These are phyloP conservation scores for Phytophthora lateralis DNA, from an alignment of 352 stramenopile species.

Conservation along the genomic window DNA sequence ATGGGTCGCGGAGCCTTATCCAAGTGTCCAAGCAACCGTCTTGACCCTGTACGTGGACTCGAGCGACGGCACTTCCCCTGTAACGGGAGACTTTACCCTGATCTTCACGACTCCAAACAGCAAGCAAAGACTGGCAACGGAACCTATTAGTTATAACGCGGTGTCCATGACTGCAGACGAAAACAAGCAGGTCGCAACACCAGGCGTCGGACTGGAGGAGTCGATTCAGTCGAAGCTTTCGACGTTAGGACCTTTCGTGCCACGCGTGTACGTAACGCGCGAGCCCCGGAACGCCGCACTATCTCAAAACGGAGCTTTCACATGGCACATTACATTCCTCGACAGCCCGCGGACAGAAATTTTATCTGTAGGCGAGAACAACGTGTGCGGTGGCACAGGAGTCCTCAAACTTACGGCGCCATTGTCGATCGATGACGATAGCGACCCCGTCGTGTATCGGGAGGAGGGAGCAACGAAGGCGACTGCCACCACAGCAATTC, in stretches of 20 bases:
- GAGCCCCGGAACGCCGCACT: conserved; percentile 32
- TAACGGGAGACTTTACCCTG: conserved; percentile 53
- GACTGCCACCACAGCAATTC: conserved; percentile 11
- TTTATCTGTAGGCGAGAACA: conserved; percentile 42
- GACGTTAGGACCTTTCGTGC: conserved; percentile 33
- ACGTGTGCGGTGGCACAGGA: conserved; percentile 44
- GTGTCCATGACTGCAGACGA: conserved; percentile 65
- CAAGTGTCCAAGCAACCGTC: conserved; percentile 32
- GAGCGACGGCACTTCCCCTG: conserved; percentile 31
- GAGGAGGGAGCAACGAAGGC: conserved; percentile 27
- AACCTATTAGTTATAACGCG: conserved; percentile 55
- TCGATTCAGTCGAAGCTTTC: conserved; percentile 66
- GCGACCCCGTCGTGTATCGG: conserved; percentile 44
- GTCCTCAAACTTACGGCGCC: conserved; percentile 37
- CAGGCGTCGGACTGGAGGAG: conserved; percentile 49
- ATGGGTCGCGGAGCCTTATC: conserved; percentile 45
- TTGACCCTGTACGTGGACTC: conserved; percentile 45
- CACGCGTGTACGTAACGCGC: conserved; percentile 54
- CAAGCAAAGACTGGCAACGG: conserved; percentile 23
- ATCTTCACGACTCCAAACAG: conserved; percentile 39
- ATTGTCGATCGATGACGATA: conserved; percentile 53
- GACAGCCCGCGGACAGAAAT: conserved; percentile 35
- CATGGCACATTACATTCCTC: conserved; percentile 77
- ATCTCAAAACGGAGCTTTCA: conserved; percentile 55
- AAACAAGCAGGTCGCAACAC: conserved; percentile 37